A percentile compares a stretch with the other conserved stretches of the same genome.
Conservation (phyloP, 108 stramenopile species). For the Chaetoceros muelleri region DNA sequence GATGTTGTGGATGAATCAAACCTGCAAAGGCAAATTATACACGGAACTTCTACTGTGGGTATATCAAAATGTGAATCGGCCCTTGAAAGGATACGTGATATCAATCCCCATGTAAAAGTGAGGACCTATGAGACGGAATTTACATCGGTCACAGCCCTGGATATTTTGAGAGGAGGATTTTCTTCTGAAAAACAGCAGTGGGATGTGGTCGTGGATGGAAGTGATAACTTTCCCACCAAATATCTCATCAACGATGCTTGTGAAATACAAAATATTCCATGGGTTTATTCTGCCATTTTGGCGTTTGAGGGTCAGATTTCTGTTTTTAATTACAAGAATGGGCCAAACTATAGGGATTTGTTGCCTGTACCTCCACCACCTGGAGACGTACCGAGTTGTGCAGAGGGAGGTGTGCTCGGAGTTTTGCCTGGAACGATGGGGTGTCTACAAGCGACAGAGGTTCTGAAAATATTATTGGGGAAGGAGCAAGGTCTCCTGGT, state of each 20-base stretch:
- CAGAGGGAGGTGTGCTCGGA: slow-evolving; percentile 93
- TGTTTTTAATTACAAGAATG: slow-evolving; percentile 65
- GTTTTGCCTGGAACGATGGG: slow-evolving; percentile 92
- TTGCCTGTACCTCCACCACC: slow-evolving; percentile 85
- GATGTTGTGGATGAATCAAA: slow-evolving; percentile 92
- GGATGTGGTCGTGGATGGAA: slow-evolving; percentile 87
- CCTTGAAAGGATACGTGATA: slow-evolving; percentile 40
- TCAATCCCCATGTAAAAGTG: slow-evolving; percentile 81
- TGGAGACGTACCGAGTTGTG: slow-evolving; percentile 87
- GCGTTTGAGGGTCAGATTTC: slow-evolving; percentile 91
- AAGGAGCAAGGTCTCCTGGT: slow-evolving; percentile 42
- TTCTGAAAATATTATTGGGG: slow-evolving; percentile 67
- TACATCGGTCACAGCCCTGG: slow-evolving; percentile 59
- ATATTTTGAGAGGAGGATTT: slow-evolving; percentile 55
- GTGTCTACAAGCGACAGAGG: slow-evolving; percentile 89
- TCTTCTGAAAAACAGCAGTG: slow-evolving; percentile 21
- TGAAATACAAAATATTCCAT: slow-evolving; percentile 62
- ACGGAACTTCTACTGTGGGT: slow-evolving; percentile 73
- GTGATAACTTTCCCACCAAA: slow-evolving; percentile 94
- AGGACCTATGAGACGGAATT: slow-evolving; percentile 57
- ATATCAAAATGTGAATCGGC: slow-evolving; percentile 79
- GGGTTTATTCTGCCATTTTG: slow-evolving; percentile 88
- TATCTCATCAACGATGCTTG: slow-evolving; percentile 94
- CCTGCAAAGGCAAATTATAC: slow-evolving; percentile 92
- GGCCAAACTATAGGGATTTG: slow-evolving; percentile 85